phyloP scores from a whole-genome alignment of 768 basidiomycete species.

The Trametopsis cervina region DNA sequence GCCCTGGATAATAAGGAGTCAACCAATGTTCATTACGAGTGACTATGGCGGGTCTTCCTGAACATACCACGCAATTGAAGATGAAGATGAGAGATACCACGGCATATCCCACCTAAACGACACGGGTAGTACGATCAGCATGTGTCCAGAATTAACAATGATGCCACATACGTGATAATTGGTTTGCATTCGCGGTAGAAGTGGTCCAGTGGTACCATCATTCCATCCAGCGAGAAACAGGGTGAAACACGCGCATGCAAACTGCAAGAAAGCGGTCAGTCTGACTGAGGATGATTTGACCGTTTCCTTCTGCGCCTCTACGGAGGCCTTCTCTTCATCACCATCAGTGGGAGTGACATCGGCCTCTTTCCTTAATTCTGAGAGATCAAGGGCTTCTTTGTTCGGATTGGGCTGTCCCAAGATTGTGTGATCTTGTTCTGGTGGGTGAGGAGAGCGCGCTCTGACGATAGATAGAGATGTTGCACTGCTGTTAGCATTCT shows the following conservation, averaged over 20 bases:
- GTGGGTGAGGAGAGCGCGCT: constrained; percentile 13
- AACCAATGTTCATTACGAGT: constrained; percentile 1
- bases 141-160: background rate
- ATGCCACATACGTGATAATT: constrained; percentile 36
- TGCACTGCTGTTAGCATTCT: too few relatives aligned
- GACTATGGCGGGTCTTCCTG: too few relatives aligned
- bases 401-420: background rate
- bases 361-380: constrained; percentile 4
- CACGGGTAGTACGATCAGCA: too few relatives aligned
- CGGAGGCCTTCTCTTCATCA: background rate
- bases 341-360: background rate
- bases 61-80: constrained; percentile 34
- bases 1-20: constrained; percentile 29
- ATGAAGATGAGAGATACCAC: constrained; percentile 61
- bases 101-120: constrained; percentile 37
- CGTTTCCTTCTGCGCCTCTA: background rate
- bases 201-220: constrained; percentile 67
- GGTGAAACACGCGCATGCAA: constrained; percentile 45
- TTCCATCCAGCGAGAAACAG: constrained; percentile 71
- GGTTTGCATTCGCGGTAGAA: constrained; percentile 64
- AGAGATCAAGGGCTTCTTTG: constrained; percentile 6
- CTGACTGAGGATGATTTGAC: background rate
- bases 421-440: background rate
- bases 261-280: constrained; percentile 34
- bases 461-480: too few relatives aligned